These are phyloP conservation scores for Furculomyces boomerangus DNA, from an alignment of 371 early-diverging fungal genomes.

Conservation along the genomic window DNA sequence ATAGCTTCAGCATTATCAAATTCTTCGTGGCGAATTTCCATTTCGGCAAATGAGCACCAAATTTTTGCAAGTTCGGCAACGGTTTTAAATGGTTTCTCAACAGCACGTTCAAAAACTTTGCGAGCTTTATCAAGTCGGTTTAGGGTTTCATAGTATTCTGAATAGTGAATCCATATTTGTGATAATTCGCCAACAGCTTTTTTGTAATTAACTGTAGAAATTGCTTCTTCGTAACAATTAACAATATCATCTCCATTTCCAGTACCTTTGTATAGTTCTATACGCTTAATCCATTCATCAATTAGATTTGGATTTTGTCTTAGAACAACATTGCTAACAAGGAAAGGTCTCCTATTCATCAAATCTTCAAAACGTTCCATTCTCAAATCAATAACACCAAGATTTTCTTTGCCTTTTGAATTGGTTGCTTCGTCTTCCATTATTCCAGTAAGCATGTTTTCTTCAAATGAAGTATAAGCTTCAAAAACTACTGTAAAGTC, in stretches of 20 bases:
- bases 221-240: constrained; percentile 62
- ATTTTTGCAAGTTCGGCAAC: constrained; percentile 76
- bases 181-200: constrained; percentile 60
- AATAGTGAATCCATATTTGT: constrained; percentile 72
- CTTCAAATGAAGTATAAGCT: constrained; percentile 82
- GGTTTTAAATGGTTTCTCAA: constrained; percentile 51
- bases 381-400: constrained; percentile 60
- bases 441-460: constrained; percentile 49
- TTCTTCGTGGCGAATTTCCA: constrained; percentile 63
- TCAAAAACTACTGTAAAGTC: constrained; percentile 94
- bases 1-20: constrained; percentile 49
- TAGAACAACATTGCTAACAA: constrained; percentile 84
- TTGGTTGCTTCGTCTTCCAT: constrained; percentile 52
- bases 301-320: constrained; percentile 87
- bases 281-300: constrained; percentile 79
- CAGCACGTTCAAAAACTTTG: constrained; percentile 67
- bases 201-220: constrained; percentile 58
- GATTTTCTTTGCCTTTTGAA: constrained; percentile 16
- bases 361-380: constrained; percentile 71
- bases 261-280: constrained; percentile 27
- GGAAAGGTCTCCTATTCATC: constrained; percentile 82
- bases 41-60: constrained; percentile 87
- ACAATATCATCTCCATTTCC: constrained; percentile 27
- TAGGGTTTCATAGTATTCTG: constrained; percentile 58
- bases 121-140: constrained; percentile 38